A percentile compares a stretch with the other conserved stretches of the same genome.
Evolutionary conservation across 257 asterid species (phyloP).

Genomic region (Buddleja alternifolia): DNA sequence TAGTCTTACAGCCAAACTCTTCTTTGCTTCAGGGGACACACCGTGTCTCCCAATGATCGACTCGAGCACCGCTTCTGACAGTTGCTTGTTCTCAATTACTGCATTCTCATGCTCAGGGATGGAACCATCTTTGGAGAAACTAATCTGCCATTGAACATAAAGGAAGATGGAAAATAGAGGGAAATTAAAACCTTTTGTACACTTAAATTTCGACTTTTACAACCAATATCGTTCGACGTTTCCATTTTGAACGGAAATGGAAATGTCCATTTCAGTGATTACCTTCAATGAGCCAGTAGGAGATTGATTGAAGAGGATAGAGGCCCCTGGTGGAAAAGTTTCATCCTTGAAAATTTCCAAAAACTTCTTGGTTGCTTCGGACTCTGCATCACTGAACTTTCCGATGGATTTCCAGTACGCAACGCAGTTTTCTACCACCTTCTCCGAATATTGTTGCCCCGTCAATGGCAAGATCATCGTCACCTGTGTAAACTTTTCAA

Average conservation of each 20-base stretch:
- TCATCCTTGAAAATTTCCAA: slow-evolving; percentile 53
- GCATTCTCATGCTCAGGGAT: slow-evolving; percentile 49
- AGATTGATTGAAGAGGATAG: slow-evolving; percentile 83
- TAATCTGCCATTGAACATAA: slow-evolving; percentile 48
- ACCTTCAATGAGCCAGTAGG: slow-evolving; percentile 75
- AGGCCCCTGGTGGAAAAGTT: slow-evolving; percentile 74
- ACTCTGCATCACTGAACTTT: slow-evolving; percentile 60
- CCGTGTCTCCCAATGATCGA: slow-evolving; percentile 86
- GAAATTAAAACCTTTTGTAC: too few species aligned
- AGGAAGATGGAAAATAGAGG: background rate
- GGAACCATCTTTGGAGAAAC: slow-evolving; percentile 62
- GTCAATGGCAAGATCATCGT: slow-evolving; percentile 80
- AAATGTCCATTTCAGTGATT: too few species aligned
- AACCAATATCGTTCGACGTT: background rate
- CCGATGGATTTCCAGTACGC: slow-evolving; percentile 74
- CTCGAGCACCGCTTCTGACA: slow-evolving; percentile 76
- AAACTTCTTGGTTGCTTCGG: slow-evolving; percentile 63
- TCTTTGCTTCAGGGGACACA: slow-evolving; percentile 73
- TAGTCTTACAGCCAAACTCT: slow-evolving; percentile 65
- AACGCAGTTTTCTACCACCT: slow-evolving; percentile 80
- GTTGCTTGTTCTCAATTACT: slow-evolving; percentile 63
- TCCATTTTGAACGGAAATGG: too few species aligned
- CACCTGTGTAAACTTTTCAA: slow-evolving; percentile 72
- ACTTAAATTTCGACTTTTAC: background rate
- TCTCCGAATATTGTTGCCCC: slow-evolving; percentile 86